Percentiles rank a stretch among this genome's conserved stretches.
phyloP scores from a whole-genome alignment of 768 basidiomycete genomes.

The Cantharellus anzutake region DNA sequence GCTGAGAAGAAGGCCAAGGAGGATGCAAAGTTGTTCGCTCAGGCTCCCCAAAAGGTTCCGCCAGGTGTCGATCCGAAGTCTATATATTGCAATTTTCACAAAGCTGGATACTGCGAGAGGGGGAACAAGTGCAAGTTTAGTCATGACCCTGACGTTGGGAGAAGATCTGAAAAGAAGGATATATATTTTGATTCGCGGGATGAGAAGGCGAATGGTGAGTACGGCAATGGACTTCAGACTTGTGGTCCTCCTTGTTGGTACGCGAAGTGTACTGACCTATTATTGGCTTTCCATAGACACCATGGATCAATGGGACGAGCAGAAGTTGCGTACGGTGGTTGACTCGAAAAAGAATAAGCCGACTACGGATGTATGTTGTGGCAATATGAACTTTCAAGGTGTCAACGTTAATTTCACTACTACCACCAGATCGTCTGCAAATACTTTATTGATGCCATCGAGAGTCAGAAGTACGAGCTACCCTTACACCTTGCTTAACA shows the following conservation, averaged over 20 bases:
- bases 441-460: constrained; percentile 90
- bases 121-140: constrained; percentile 93
- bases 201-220: constrained; percentile 51
- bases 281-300: constrained; percentile 37
- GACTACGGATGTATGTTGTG: constrained; percentile 65
- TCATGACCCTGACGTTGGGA: constrained; percentile 71
- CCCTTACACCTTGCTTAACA: not conserved
- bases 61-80: constrained; percentile 94
- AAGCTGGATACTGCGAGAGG: constrained; percentile 86
- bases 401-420: not conserved
- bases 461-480: constrained; percentile 48
- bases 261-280: not conserved
- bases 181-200: constrained; percentile 78
- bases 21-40: constrained; percentile 55
- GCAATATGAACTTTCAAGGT: not conserved
- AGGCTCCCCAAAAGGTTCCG: constrained; percentile 72
- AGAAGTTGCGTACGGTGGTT: constrained; percentile 78
- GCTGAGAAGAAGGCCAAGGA: constrained; percentile 74
- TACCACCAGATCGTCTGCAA: constrained; percentile 82
- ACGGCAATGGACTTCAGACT: too few relatives aligned
- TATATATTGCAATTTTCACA: constrained; percentile 78
- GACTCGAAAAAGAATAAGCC: constrained; percentile 78
- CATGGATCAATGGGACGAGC: constrained; percentile 97
- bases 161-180: constrained; percentile 92
- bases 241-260: not conserved